A percentile compares a stretch with the other conserved stretches of the same genome.
phyloP scores from a whole-genome alignment of 768 basidiomycete species.

The Pholiota conissans region DNA sequence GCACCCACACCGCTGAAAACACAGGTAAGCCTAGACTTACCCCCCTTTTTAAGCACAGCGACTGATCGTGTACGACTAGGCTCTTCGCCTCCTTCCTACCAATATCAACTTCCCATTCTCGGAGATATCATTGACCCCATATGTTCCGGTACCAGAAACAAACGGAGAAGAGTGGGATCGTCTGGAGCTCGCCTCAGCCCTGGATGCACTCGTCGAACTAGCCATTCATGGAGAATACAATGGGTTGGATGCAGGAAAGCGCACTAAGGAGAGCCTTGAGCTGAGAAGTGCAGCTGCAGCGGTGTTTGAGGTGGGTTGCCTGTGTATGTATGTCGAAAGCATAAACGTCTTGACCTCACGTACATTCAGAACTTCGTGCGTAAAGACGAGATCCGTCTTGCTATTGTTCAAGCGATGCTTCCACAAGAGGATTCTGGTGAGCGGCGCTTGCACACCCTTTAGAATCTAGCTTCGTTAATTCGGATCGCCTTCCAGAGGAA shows the following conservation, averaged over 20 bases:
- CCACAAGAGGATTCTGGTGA: constrained; percentile 49
- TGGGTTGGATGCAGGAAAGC: constrained; percentile 57
- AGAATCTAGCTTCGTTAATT: background rate
- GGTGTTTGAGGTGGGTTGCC: constrained; percentile 72
- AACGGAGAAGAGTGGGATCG: constrained; percentile 94
- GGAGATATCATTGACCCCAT: constrained; percentile 66
- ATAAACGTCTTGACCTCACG: background rate
- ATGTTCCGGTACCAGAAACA: constrained; percentile 77
- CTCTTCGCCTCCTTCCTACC: constrained; percentile 46
- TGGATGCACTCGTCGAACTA: constrained; percentile 81
- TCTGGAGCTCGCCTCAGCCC: constrained; percentile 74
- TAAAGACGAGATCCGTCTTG: constrained; percentile 67
- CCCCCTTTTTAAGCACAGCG: background rate
- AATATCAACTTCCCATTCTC: constrained; percentile 63
- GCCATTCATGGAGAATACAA: constrained; percentile 88
- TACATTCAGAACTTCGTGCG: constrained; percentile 67
- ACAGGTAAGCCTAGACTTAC: constrained; percentile 55
- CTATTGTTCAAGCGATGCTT: constrained; percentile 73
- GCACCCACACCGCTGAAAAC: constrained; percentile 86
- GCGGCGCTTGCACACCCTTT: background rate
- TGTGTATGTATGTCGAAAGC: background rate
- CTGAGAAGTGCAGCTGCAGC: constrained; percentile 73
- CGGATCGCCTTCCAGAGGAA: constrained; percentile 19
- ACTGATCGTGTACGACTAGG: constrained; percentile 27
- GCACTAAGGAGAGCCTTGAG: constrained; percentile 67